phyloP scores from a whole-genome alignment of 2,329 filamentous ascomycete species.

The Trichoderma semiorbis region DNA sequence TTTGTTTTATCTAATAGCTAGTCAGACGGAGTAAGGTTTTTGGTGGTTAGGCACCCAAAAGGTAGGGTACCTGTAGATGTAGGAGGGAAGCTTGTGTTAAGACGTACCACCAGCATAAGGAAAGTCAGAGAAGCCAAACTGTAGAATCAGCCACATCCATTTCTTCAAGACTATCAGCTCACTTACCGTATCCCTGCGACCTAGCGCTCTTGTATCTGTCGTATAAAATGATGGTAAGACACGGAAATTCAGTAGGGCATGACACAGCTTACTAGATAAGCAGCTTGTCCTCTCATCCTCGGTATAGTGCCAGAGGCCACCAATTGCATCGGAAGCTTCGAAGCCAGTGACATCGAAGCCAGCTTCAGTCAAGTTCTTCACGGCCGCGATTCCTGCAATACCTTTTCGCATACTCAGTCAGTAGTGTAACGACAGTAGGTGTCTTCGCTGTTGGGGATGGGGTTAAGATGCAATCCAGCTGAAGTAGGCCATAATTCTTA shows the following conservation, averaged over 20 bases:
- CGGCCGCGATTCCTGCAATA: conserved; percentile 43
- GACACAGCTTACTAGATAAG: conserved; percentile 29
- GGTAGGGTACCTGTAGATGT: no score
- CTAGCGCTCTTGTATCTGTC: background rate
- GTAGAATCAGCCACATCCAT: background rate
- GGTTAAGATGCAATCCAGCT: conserved; percentile 30
- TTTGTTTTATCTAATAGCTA: no score
- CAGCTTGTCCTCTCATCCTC: conserved; percentile 33
- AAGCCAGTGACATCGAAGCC: conserved; percentile 43
- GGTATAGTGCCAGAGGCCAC: conserved; percentile 43
- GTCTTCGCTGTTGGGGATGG: background rate
- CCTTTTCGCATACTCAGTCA: background rate
- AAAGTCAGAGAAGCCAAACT: conserved; percentile 1
- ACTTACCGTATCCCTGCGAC: background rate
- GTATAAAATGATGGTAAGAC: background rate
- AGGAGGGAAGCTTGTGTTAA: no score
- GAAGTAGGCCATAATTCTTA: conserved; percentile 41
- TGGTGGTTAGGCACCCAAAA: no score
- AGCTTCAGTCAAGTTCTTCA: conserved; percentile 41
- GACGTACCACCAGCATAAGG: background rate
- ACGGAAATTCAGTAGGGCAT: background rate
- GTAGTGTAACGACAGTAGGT: background rate
- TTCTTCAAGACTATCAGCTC: background rate
- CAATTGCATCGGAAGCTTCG: conserved; percentile 39
- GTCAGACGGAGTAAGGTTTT: no score